Evolutionary conservation across 1,284 basidiomycete genomes (phyloP).

Genomic region (Melampsora occidentalis): DNA sequence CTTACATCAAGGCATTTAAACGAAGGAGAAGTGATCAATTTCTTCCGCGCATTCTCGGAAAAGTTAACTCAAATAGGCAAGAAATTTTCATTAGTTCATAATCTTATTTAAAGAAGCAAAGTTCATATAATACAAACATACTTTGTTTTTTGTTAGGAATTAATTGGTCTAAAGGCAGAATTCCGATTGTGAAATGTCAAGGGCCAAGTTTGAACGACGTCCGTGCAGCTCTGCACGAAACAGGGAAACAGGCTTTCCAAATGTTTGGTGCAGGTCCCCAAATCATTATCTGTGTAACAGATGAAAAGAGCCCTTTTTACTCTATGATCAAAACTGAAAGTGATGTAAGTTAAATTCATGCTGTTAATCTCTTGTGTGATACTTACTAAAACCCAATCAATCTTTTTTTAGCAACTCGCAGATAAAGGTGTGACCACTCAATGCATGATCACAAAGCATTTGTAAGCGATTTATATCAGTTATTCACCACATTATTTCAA

Average conservation of each 20-base stretch:
- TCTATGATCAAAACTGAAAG: constrained; percentile 29
- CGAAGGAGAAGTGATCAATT: constrained; percentile 14
- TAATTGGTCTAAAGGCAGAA: constrained; percentile 7
- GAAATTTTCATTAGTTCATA: neutral
- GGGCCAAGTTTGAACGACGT: neutral
- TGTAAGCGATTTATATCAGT: constrained; percentile 9
- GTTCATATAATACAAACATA: neutral
- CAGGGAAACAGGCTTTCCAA: constrained; percentile 15
- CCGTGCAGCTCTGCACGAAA: constrained; percentile 3
- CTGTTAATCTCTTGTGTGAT: neutral
- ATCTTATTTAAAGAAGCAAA: neutral
- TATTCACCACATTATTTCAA: neutral
- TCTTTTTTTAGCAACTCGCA: constrained; percentile 16
- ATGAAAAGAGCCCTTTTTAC: constrained; percentile 13
- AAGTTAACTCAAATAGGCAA: constrained; percentile 23
- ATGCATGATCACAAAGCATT: constrained; percentile 39
- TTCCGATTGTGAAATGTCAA: constrained; percentile 8
- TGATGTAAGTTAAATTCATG: constrained; percentile 8
- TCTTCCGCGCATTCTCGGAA: neutral
- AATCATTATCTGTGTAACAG: constrained; percentile 30
- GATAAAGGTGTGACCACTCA: constrained; percentile 31
- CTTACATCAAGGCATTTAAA: neutral
- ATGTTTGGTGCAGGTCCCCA: constrained; percentile 10
- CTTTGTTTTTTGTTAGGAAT: neutral
- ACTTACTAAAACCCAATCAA: neutral